Conservation (phyloP, 164 flowering plant genomes). For the Sextonia rubra region DNA sequence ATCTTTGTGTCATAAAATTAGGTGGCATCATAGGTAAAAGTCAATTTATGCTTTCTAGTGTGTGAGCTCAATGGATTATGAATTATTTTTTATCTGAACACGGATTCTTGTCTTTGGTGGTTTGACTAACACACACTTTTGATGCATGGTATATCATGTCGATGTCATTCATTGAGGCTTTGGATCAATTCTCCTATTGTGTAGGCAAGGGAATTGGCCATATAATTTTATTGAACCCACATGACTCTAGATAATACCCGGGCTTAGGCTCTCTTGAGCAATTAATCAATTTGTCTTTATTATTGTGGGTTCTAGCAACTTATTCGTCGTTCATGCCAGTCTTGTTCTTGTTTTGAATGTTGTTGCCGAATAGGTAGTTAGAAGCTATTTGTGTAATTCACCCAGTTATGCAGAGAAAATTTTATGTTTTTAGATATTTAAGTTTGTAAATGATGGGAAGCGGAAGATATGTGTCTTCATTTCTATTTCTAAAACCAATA, state of each 20-base stretch:
- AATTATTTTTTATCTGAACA: constrained; percentile 16
- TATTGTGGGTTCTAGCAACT: constrained; percentile 67
- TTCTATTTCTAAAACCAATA: neutral
- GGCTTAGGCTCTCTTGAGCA: neutral
- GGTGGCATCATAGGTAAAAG: constrained; percentile 92
- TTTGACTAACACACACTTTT: neutral
- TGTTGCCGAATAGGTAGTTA: constrained; percentile 81
- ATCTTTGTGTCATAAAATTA: constrained; percentile 91
- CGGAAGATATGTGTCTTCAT: neutral
- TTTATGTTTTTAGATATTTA: neutral
- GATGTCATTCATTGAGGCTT: constrained; percentile 85
- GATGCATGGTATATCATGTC: constrained; percentile 90
- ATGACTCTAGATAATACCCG: neutral
- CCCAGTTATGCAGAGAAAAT: neutral
- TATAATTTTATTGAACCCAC: neutral
- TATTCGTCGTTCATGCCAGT: constrained; percentile 86
- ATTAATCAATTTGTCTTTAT: neutral
- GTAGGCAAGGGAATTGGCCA: constrained; percentile 48
- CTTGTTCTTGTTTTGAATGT: constrained; percentile 89
- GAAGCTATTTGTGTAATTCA: neutral
- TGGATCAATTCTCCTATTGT: constrained; percentile 86
- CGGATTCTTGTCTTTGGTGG: neutral
- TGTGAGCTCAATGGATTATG: constrained; percentile 18
- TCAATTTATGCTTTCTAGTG: neutral
- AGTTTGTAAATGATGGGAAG: neutral